phyloP scores from a whole-genome alignment of 1,284 basidiomycete species.

The Paramarasmius palmivorus region DNA sequence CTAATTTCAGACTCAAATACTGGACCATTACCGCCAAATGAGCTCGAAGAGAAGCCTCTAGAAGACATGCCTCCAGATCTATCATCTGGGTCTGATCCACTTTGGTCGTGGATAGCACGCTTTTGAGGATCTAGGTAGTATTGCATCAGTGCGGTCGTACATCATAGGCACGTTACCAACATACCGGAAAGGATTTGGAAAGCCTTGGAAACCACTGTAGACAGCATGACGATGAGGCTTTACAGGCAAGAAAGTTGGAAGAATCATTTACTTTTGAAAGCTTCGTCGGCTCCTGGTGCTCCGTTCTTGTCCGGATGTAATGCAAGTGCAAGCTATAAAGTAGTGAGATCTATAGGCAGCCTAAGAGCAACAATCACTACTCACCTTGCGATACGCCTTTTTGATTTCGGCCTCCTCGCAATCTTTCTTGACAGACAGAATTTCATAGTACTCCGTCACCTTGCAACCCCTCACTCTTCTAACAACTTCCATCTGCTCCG shows the following conservation, averaged over 20 bases:
- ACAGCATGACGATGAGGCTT: constrained; percentile 15
- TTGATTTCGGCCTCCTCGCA: constrained; percentile 93
- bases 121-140: constrained; percentile 78
- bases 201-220: constrained; percentile 93
- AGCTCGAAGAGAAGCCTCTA: constrained; percentile 49
- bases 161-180: constrained; percentile 15
- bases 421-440: constrained; percentile 80
- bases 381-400: constrained; percentile 95
- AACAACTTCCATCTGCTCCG: constrained; percentile 85
- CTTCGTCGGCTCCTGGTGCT: constrained; percentile 97
- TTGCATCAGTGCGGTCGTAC: constrained; percentile 5
- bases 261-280: constrained; percentile 82
- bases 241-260: constrained; percentile 2
- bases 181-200: constrained; percentile 90
- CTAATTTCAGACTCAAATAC: constrained; percentile 85
- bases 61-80: constrained; percentile 71
- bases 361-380: no score
- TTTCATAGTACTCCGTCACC: constrained; percentile 92
- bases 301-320: constrained; percentile 98
- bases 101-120: constrained; percentile 85
- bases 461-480: constrained; percentile 87
- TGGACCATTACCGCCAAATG: constrained; percentile 50
- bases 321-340: constrained; percentile 79
- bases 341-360: constrained; percentile 5
- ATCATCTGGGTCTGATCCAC: constrained; percentile 86